Percentiles rank a stretch among this genome's conserved stretches.
These are phyloP conservation scores for Naumovozyma baii DNA, from an alignment of 805 yeast genomes.

Conservation along the genomic window DNA sequence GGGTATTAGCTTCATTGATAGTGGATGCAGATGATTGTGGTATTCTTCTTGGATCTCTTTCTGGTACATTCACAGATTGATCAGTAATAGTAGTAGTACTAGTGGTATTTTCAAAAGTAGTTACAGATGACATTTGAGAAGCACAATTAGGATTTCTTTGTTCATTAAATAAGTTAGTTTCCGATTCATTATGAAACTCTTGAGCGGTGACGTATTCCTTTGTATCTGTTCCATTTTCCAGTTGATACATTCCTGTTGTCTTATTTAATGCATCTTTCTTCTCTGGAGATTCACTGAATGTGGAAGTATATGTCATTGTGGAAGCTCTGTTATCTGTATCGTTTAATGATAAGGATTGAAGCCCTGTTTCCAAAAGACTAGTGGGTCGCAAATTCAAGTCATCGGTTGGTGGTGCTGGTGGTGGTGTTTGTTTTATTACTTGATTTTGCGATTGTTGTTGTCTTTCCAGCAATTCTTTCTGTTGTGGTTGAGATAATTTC, in stretches of 20 bases:
- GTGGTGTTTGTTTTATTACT: neutral
- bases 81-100: too few relatives aligned
- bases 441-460: conserved; percentile 7
- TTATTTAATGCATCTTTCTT: conserved; percentile 17
- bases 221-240: conserved; percentile 22
- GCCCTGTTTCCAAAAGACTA: conserved; percentile 15
- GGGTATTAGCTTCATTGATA: neutral
- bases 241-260: conserved; percentile 18
- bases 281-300: conserved; percentile 19
- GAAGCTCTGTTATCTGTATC: conserved; percentile 12
- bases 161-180: too few relatives aligned
- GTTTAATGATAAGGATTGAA: conserved; percentile 11
- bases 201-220: conserved; percentile 24
- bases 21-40: neutral
- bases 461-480: conserved; percentile 3
- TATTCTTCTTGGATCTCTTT: neutral
- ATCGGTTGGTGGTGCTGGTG: conserved; percentile 5
- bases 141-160: neutral
- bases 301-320: conserved; percentile 16
- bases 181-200: conserved; percentile 9
- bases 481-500: conserved; percentile 22
- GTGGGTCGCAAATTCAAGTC: conserved; percentile 15
- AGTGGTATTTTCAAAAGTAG: neutral
- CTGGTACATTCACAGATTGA: too few relatives aligned
- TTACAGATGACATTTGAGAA: neutral